Evolutionary conservation across 2,329 filamentous ascomycete genomes (phyloP), one percentile per base, ranked within the genome.

Genomic region (Nemania bipapillata): DNA sequence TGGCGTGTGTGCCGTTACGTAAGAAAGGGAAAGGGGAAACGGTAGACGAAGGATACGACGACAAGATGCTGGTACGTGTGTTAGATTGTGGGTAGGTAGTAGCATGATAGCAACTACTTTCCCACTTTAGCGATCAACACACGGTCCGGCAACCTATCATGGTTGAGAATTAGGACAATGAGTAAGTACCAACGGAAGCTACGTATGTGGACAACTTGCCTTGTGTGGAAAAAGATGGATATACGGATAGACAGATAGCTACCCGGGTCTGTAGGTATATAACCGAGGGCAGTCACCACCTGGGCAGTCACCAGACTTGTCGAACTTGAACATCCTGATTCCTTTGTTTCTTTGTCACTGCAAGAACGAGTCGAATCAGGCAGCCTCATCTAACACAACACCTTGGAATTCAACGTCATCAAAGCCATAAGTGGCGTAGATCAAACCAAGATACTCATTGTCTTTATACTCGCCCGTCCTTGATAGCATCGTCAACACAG

Each of bases 261-360:
- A 22, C n/a, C 4, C 45, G 45, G 40, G 20, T n/a, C 53, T 28
- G 30, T 42, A 60, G 15, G 54, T 71, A 71, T 69, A 71, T 64
- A 69, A 28, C 15, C 54, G 17, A 55, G n/a, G 65, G 37, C 56
- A 57, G 56, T 50, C 66, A 49, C 59, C 67, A 47, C n/a, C n/a
- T n/a, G n/a, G 65, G 37, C 56, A 57, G 56, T 50, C 66, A 49
- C 59, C 67, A 47, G 57, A 7, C 45, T 28, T 15, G 20, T 53
- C 22, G 20, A 63, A 22, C 42, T 49, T 24, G 50, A 56, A 60
- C 22, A 20, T 35, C 54, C 60, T 49, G 52, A 37, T 35, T n/a
- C 30, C 65, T 68, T 68, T 68, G 53, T 65, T 53, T 50, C 57
- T 70, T 65, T 63, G 64, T 67, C 49, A 28, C 57, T 28, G 64